Conservation (phyloP, 2,329 filamentous ascomycete species). For the Chaetothyriales sp. region DNA sequence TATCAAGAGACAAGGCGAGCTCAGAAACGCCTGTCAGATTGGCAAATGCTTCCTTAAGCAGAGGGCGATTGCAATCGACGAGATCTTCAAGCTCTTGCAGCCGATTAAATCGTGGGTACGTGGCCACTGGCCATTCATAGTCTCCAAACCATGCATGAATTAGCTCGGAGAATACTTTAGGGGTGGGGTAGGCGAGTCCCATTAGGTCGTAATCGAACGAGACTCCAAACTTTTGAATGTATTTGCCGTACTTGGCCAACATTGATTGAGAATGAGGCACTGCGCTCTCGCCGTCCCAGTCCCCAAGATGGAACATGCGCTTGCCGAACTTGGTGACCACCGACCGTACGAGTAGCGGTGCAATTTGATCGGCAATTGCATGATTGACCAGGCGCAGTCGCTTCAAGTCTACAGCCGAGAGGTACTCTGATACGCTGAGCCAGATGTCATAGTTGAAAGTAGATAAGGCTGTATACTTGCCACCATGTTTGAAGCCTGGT, state of each 20-base stretch:
- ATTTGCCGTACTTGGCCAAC: conserved; percentile 49
- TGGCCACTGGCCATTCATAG: conserved; percentile 50
- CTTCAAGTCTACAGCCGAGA: conserved; percentile 47
- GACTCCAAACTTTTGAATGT: conserved; percentile 52
- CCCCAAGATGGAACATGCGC: conserved; percentile 49
- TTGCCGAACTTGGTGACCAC: conserved; percentile 38
- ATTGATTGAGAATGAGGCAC: conserved; percentile 35
- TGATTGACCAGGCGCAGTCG: conserved; percentile 47
- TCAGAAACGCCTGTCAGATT: conserved; percentile 44
- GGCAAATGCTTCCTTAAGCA: conserved; percentile 37
- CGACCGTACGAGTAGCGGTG: conserved; percentile 26
- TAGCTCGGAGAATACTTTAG: conserved; percentile 43
- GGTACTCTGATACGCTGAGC: conserved; percentile 40
- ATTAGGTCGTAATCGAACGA: conserved; percentile 49
- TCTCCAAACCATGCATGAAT: conserved; percentile 49
- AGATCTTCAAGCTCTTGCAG: conserved; percentile 48
- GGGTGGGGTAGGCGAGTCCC: conserved; percentile 36
- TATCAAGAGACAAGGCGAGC: conserved; percentile 54
- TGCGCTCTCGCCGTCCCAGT: conserved; percentile 21
- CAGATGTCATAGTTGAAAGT: conserved; percentile 47
- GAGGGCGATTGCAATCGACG: conserved; percentile 34
- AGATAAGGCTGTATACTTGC: conserved; percentile 39
- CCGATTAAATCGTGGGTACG: conserved; percentile 46
- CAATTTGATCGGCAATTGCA: conserved; percentile 46
- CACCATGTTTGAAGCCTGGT: not conserved